Evolutionary conservation across 495 filamentous ascomycete genomes (phyloP), one percentile per base, ranked within the genome.

Genomic region (Oleoguttula mirabilis): DNA sequence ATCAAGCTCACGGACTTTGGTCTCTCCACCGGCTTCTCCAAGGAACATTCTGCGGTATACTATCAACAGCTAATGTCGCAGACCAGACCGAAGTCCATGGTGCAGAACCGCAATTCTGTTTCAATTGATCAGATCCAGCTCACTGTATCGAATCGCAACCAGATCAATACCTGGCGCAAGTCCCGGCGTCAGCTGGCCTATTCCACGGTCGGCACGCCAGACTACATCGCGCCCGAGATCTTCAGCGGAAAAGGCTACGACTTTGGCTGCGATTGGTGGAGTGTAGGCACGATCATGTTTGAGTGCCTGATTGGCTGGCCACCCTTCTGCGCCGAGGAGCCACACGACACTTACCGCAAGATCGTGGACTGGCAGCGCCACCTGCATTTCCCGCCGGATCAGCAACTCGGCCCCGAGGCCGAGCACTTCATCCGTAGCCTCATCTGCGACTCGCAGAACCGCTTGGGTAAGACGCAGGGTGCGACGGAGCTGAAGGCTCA

Each of bases 1-100:
- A 88, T 99, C 61, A 99, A 99, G 66, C 73, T 99, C 43, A 96
- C 90, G 3, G 90, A 99, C 64, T 99, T 99, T 54, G 90, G 90
- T 61, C 74, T 99, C 19, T 96, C 92, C 0, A 99, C 90, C 2
- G 90, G 90, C 42, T 95, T 95, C 66, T 88, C 94, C 64, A 92
- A 90, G 62, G 80, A 90, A 25, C 90, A 99, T 56, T 90, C 95
- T 56, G 93, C 94, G 60, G 83, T 85, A 30, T 99, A 99, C 64
- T 99, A 99, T 61, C 85, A 94, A 60, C 81, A 93, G 44, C 78
- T 98, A n/a, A 74, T 99, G 21, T 71, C 72, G 32, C 62, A 59
- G 22, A 77, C 80, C 49, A 27, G 41, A 16, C 83, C 84, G 2
- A 88, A 75, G 55, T 79, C 76, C 39, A 72, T 73, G 49, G 65